Evolutionary conservation across 2,329 filamentous ascomycete species (phyloP).

Genomic region (Alternaria solani): DNA sequence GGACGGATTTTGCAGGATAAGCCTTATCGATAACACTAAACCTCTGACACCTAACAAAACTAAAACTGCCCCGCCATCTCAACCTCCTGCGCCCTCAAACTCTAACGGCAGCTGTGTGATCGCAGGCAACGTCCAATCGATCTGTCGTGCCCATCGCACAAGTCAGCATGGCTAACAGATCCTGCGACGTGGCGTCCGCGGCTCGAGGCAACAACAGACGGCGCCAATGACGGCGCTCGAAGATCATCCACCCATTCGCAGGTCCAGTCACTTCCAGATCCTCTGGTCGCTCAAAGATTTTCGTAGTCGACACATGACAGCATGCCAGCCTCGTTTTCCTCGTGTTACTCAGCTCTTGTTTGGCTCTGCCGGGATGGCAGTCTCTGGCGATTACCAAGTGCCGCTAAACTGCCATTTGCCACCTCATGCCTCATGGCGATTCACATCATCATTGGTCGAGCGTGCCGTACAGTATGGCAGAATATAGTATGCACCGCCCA

Average conservation of each 20-base stretch:
- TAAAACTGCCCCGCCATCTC: slow-evolving; percentile 14
- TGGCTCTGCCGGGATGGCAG: slow-evolving; percentile 1
- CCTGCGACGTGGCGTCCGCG: slow-evolving; percentile 24
- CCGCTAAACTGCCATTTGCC: slow-evolving; percentile 12
- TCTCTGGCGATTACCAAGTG: slow-evolving; percentile 1
- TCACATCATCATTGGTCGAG: slow-evolving; percentile 22
- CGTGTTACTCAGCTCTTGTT: slow-evolving; percentile 23
- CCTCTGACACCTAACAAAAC: slow-evolving; percentile 5
- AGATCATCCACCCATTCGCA: slow-evolving; percentile 19
- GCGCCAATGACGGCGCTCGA: slow-evolving; percentile 7
- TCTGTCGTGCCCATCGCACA: background rate
- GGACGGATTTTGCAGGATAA: background rate
- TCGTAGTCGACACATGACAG: slow-evolving; percentile 27
- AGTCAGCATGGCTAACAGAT: slow-evolving; percentile 18
- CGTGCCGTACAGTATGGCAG: slow-evolving; percentile 10
- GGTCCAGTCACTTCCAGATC: slow-evolving; percentile 33
- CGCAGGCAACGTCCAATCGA: slow-evolving; percentile 14
- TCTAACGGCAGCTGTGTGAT: slow-evolving; percentile 17
- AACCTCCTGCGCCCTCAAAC: slow-evolving; percentile 16
- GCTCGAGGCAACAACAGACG: slow-evolving; percentile 11
- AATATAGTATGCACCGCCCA: slow-evolving; percentile 31
- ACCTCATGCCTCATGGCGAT: slow-evolving; percentile 4
- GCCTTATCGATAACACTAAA: slow-evolving; percentile 18
- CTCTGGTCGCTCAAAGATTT: slow-evolving; percentile 12
- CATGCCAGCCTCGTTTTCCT: slow-evolving; percentile 34